Evolutionary conservation across 352 stramenopile species (phyloP).

Genomic region (Phytophthora pseudosyringae): DNA sequence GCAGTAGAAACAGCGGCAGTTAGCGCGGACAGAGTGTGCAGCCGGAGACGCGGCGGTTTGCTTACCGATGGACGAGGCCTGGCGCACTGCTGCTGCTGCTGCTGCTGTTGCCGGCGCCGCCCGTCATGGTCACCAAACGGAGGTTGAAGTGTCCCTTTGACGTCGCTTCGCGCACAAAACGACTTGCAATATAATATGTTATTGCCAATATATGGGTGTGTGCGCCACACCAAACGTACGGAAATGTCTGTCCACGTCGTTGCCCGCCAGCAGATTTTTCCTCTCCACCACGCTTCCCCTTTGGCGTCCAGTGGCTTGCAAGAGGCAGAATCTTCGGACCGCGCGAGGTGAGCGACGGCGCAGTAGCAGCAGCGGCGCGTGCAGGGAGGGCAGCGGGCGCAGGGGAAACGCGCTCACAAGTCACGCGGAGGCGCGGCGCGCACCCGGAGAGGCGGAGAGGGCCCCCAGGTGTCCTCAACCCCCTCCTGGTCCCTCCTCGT

Average conservation of each 20-base stretch:
- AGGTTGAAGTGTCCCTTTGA: constrained; percentile 22
- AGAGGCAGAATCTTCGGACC: constrained; percentile 37
- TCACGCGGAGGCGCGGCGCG: neutral
- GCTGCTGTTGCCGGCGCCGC: constrained; percentile 17
- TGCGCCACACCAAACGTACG: constrained; percentile 13
- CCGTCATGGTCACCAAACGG: constrained; percentile 13
- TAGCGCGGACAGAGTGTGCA: neutral
- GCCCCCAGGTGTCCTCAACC: too few relatives aligned
- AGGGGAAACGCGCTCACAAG: constrained; percentile 7
- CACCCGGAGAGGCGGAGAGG: neutral
- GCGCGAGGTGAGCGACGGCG: constrained; percentile 29
- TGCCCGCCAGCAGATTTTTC: constrained; percentile 51
- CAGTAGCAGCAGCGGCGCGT: neutral
- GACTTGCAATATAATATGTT: too few relatives aligned
- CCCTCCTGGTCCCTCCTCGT: too few relatives aligned
- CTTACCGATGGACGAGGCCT: constrained; percentile 54
- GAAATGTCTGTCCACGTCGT: constrained; percentile 1
- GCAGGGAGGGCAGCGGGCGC: neutral
- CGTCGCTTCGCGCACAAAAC: constrained; percentile 14
- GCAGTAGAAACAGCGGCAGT: neutral
- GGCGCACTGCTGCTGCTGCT: constrained; percentile 36
- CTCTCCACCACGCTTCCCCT: constrained; percentile 38
- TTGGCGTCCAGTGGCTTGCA: constrained; percentile 38
- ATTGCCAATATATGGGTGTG: constrained; percentile 15
- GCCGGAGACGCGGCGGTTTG: neutral